Base-by-base conservation (phyloP, 306 rosid species). In the Quillaja saponaria region DNA sequence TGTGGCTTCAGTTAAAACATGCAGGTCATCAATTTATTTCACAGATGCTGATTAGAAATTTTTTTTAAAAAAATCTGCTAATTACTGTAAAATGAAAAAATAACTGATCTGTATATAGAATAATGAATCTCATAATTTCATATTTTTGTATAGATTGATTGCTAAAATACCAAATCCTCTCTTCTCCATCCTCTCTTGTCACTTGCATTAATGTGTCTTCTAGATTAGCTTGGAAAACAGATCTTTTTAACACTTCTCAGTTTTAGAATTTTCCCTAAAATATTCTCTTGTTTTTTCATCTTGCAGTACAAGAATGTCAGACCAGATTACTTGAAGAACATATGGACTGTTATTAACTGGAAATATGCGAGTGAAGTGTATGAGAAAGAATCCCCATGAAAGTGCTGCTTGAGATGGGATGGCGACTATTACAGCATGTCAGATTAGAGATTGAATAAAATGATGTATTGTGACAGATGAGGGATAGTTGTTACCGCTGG, bases 241-340 rank as follows among this genome's bases (percentile, higher is more conserved):
- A 8, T 37, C 39, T 15, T 46, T n/a, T n/a, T n/a, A 34, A 66
- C 59, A 48, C 28, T 62, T 72, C 28, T 40, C 15, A 18, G 28
- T 70, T 61, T 66, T 37, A 45, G 3, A 70, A 53, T 33, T 28
- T 51, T 50, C 56, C 35, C 63, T 75, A 42, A 80, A 60, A 44
- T 58, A 19, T 68, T 62, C 40, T 55, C 11, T 64, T 21, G 64
- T 64, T 39, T 77, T 69, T 51, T 71, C 65, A 44, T 52, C 21
- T 63, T 81, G 84, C 94, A 92, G 99, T 92, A 92, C 87, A 92
- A 92, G 80, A 92, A 92, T 75, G 96, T 86, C 5, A 83, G 91
- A 62, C 99, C 96, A 44, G 99, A 92, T 64, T 92, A 92, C 66
- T 82, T 94, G 76, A 94, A 87, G 91, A 89, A 87, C 90, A 83